Base-by-base conservation (phyloP, 2,329 filamentous ascomycete genomes). In the Penicillium capsulatum region DNA sequence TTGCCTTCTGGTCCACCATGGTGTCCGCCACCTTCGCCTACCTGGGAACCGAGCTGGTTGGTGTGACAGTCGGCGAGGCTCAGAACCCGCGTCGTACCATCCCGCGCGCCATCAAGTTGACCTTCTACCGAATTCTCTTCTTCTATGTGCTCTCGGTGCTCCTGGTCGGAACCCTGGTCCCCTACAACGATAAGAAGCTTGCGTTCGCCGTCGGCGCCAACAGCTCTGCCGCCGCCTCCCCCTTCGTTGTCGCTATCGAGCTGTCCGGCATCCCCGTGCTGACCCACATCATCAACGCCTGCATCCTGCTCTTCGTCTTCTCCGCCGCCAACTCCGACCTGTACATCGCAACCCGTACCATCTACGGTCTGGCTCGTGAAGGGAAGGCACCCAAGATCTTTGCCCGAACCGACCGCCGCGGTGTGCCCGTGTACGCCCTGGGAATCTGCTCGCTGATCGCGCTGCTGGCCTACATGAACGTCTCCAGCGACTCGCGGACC, bases 11-110 rank as follows among this genome's bases (percentile, higher is more conserved):
- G 82, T 78, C 75, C 7, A 81, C 80, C 31, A 78, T 89, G 60
- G 80, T 87, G 52, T 86, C 81, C 16, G 84, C 85, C 1, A 84
- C 84, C 3, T 90, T 90, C 51, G 85, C 86, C 40, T 90, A 86
- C 59, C 74, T 89, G 3, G 84, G 84, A 43, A 85, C 84, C 2
- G 84, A 89, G 58, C 70, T 88, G 30, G 81, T 88, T 35, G 84
- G 84, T 67, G 83, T 89, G 10, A 89, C 84, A 0, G 83, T 87
- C 22, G 84, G 82, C 37, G 84, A 89, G 65, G 84, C 84, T 0
- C 82, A 88, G 67, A 89, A 89, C 66, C 86, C 86, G 1, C 80
- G 84, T 59, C 79, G 78, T 62, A 85, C 81, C 11, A 81, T 91
- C 45, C 86, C 86, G 5, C 79, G 81, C 44, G 85, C 84, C 37